phyloP scores from a whole-genome alignment of 2,329 filamentous ascomycete species.

The Malbranchea cinnamomea region DNA sequence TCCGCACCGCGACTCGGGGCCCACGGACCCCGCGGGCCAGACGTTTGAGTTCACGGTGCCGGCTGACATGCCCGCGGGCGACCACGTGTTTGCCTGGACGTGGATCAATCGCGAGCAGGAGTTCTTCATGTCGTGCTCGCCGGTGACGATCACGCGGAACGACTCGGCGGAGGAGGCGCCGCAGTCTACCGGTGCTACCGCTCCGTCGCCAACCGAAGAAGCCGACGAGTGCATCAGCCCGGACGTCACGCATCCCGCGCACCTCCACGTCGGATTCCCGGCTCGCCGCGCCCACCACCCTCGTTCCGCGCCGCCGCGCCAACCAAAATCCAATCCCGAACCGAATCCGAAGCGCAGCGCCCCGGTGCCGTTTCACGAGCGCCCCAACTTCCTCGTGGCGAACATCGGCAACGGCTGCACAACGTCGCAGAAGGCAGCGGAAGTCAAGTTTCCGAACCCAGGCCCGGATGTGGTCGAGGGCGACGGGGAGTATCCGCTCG shows the following conservation, averaged over 20 bases:
- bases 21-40: slow-evolving; percentile 23
- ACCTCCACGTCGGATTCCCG: neutral
- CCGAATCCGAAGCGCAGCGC: slow-evolving; percentile 10
- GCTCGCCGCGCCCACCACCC: neutral
- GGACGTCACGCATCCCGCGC: neutral
- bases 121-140: slow-evolving; percentile 31
- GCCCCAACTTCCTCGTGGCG: slow-evolving; percentile 17
- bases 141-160: slow-evolving; percentile 25
- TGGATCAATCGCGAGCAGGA: slow-evolving; percentile 36
- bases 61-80: slow-evolving; percentile 25
- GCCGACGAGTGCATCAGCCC: no score
- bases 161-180: neutral
- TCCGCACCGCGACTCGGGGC: slow-evolving; percentile 26
- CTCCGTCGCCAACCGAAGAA: neutral
- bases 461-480: slow-evolving; percentile 30
- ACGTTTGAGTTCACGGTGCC: slow-evolving; percentile 33
- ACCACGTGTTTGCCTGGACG: slow-evolving; percentile 31
- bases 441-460: slow-evolving; percentile 29
- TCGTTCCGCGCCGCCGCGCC: neutral
- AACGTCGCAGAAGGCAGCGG: slow-evolving; percentile 20
- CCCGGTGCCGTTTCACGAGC: slow-evolving; percentile 10
- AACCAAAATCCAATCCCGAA: neutral
- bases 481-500: slow-evolving; percentile 31
- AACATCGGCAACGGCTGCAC: slow-evolving; percentile 18
- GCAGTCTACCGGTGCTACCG: no score